Evolutionary conservation across 192 early-diverging fungal genomes (phyloP).

Genomic region (Coemansia umbellata): DNA sequence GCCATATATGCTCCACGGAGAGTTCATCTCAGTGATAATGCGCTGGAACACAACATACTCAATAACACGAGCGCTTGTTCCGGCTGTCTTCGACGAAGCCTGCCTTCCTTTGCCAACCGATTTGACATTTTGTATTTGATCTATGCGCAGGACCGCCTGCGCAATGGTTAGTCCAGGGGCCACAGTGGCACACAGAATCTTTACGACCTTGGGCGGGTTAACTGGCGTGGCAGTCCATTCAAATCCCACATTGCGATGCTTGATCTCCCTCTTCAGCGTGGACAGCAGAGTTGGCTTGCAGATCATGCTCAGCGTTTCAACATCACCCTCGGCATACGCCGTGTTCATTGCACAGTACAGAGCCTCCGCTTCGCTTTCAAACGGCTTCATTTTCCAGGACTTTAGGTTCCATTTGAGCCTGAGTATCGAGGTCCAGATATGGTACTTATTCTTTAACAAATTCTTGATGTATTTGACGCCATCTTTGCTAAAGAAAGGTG

Average conservation of each 20-base stretch:
- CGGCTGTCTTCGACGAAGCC: conserved; percentile 31
- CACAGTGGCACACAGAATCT: conserved; percentile 54
- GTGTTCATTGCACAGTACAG: conserved; percentile 66
- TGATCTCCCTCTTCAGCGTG: conserved; percentile 61
- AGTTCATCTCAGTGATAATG: conserved; percentile 54
- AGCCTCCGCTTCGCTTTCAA: conserved; percentile 57
- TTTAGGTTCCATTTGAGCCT: conserved; percentile 21
- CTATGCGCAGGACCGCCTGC: conserved; percentile 63
- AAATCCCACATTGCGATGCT: conserved; percentile 50
- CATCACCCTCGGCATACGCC: conserved; percentile 62
- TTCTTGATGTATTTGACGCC: conserved; percentile 1
- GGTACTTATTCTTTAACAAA: background rate
- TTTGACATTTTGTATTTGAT: conserved; percentile 57
- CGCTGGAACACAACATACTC: conserved; percentile 72
- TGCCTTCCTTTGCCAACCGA: conserved; percentile 1
- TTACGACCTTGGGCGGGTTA: conserved; percentile 55
- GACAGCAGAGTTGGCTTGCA: conserved; percentile 60
- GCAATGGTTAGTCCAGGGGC: conserved; percentile 48
- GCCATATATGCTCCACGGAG: conserved; percentile 64
- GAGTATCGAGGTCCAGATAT: conserved; percentile 10
- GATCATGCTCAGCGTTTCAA: conserved; percentile 52
- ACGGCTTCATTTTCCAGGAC: conserved; percentile 54
- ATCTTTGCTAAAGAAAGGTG: conserved; percentile 11
- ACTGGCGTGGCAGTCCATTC: conserved; percentile 60
- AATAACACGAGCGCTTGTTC: conserved; percentile 51